These are phyloP conservation scores for Candolleomyces aberdarensis DNA, from an alignment of 768 basidiomycete species.

Conservation along the genomic window DNA sequence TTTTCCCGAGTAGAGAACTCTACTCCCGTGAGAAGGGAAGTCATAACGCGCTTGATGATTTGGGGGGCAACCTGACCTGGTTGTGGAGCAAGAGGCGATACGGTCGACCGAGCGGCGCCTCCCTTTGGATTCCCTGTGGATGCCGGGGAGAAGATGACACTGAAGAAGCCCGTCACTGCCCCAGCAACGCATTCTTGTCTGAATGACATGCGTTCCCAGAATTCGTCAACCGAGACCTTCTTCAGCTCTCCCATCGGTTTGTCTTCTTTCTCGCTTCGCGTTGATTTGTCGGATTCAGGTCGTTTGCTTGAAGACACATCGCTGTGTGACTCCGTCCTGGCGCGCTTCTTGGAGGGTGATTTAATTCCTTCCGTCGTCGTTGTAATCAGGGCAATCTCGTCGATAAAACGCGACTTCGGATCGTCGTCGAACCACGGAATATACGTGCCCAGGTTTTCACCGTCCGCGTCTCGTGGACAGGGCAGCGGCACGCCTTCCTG, in stretches of 20 bases:
- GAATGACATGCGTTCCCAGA: constrained; percentile 97
- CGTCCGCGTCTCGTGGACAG: constrained; percentile 33
- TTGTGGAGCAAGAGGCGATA: constrained; percentile 48
- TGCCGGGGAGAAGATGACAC: constrained; percentile 45
- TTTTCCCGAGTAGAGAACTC: constrained; percentile 73
- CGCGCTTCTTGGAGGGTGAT: constrained; percentile 62
- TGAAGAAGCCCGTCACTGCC: constrained; percentile 91
- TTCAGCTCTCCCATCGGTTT: constrained; percentile 50
- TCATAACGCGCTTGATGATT: constrained; percentile 68
- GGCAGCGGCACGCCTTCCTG: constrained; percentile 47
- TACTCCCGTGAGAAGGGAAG: constrained; percentile 65
- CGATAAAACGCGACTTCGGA: constrained; percentile 91
- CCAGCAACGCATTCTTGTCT: constrained; percentile 92
- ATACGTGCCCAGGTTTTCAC: constrained; percentile 57
- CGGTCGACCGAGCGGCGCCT: constrained; percentile 13
- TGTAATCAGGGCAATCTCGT: constrained; percentile 79
- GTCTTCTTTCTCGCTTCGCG: constrained; percentile 30
- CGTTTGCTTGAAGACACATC: constrained; percentile 14
- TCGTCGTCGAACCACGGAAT: constrained; percentile 97
- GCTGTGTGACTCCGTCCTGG: constrained; percentile 34
- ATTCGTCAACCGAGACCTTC: constrained; percentile 70
- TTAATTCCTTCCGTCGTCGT: constrained; percentile 47
- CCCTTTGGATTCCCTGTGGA: constrained; percentile 6
- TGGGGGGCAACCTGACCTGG: constrained; percentile 62
- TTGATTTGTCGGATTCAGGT: constrained; percentile 19